Base-by-base conservation (phyloP, 805 yeast species). In the Cyberlindnera americana region DNA sequence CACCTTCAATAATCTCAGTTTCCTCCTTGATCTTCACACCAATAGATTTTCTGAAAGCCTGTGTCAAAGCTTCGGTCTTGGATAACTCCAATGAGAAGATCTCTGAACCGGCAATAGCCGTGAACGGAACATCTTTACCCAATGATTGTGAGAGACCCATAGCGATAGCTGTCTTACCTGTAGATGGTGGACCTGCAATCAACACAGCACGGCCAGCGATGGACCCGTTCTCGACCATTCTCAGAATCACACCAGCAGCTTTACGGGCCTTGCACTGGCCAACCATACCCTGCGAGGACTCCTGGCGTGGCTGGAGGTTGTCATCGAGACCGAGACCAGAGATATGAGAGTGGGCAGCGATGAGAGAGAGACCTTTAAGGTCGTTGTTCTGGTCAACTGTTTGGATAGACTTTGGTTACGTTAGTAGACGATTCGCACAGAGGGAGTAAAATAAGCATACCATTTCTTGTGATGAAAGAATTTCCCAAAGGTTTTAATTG, bases 91-190 rank as follows among this genome's bases (percentile, higher is more conserved):
- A 75, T 5, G 96, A 86, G 58, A 79, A 93, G 45, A 93, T 78
- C 66, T 93, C 99, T 23, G 95, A 83, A 4, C 96, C 99, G 9
- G 95, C 91, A 61, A 93, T 75, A 9, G 95, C 88, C 29, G 97
- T 91, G 64, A 93, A 93, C 28, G 99, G 99, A 43, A 93, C 97
- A 47, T 65, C 72, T 23, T 56, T 59, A 9, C 82, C 82, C 51
- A 84, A 68, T 37, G 77, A 80, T 59, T 83, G 90, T 3, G 89
- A 74, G 29, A 84, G 71, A 14, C 97, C 99, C 83, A 89, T 84
- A 12, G 99, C 99, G 54, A 93, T 77, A 27, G 99, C 99, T 3
- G 99, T 93, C 64, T 93, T 93, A 64, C 99, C 99, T 0, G 99
- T 93, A 12, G 96, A 87, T 21, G 99, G 99, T 10, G 98, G 98